phyloP scores from a whole-genome alignment of 106 monocot genomes.

The Dioscorea dumetorum region DNA sequence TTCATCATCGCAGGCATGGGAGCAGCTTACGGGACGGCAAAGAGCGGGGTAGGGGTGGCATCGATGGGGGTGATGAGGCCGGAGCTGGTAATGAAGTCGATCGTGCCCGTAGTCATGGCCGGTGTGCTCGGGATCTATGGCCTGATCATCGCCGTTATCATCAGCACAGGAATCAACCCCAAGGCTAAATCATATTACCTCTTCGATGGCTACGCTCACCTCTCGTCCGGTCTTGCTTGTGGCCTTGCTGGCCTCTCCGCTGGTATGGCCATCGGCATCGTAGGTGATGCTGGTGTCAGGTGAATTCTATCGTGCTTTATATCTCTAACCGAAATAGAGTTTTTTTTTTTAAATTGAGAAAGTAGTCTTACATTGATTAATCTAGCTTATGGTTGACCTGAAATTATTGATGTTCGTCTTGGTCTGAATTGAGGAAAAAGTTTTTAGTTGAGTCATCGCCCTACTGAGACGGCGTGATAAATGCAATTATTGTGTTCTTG shows the following conservation, averaged over 20 bases:
- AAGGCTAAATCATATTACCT: conserved; percentile 42
- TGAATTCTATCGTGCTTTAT: not conserved
- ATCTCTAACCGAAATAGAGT: not conserved
- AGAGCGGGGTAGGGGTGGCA: conserved; percentile 36
- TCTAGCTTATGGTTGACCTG: too few species aligned
- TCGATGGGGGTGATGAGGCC: conserved; percentile 44
- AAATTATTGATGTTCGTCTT: too few species aligned
- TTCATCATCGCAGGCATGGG: conserved; percentile 23
- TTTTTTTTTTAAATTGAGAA: too few species aligned
- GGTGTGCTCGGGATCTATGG: conserved; percentile 47
- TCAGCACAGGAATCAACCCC: conserved; percentile 39
- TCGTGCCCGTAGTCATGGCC: conserved; percentile 36
- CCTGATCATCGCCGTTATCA: conserved; percentile 39
- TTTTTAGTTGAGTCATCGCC: too few species aligned
- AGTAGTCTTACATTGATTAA: too few species aligned
- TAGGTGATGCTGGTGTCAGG: conserved; percentile 40
- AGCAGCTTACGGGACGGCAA: conserved; percentile 36
- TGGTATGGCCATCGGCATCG: conserved; percentile 44
- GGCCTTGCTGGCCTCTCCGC: conserved; percentile 43
- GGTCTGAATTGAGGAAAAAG: too few species aligned
- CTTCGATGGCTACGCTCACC: conserved; percentile 39
- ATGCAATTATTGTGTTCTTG: too few species aligned
- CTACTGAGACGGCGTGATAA: too few species aligned
- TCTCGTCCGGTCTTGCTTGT: conserved; percentile 39
- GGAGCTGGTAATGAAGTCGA: conserved; percentile 44